Evolutionary conservation across 163 green algal genomes (phyloP), one percentile per base, ranked within the genome.

Genomic region (Coccomyxa subellipsoidea): DNA sequence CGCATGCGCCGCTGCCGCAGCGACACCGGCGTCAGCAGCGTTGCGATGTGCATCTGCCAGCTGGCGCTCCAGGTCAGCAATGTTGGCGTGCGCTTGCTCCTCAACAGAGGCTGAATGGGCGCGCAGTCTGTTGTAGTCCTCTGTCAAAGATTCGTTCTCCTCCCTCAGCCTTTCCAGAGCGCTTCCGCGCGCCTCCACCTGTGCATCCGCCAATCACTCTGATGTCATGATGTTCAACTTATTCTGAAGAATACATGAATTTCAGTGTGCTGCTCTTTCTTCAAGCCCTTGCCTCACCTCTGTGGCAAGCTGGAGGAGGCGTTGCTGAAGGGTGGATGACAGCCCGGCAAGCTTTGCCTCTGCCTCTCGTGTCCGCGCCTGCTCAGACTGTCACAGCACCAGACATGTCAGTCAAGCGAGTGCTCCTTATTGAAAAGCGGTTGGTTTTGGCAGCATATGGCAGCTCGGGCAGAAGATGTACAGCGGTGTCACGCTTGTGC

Each of bases 131-230:
- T 59, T 53, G 54, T 29, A 81, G 77, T 59, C 59, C 53, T 38
- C 29, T 75, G n/a, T 69, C 47, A 81, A n/a, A 10, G 47, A 32
- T 7, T 75, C 39, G 1, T 59, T 54, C 77, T 81, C 77, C 0
- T 69, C 77, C 8, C 37, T 31, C 47, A 81, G 34, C 2, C 47
- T n/a, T 10, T 38, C 77, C 15, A 69, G 39, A 10, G 59, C 77
- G 35, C n/a, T 69, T 8, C 66, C 77, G 12, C 77, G 77, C 31
- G 54, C 77, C 40, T 81, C 39, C 32, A 81, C 47, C 77, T 81
- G 77, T 32, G 7, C 76, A 66, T 18, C n/a, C n/a, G n/a, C n/a
- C n/a, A n/a, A n/a, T n/a, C n/a, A n/a, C n/a, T n/a, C n/a, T n/a
- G n/a, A 54, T 37, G 15, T n/a, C 35, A 54, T 38, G 10, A 78